Evolutionary conservation across 495 filamentous ascomycete genomes (phyloP).

Genomic region (Penicillium taxi): DNA sequence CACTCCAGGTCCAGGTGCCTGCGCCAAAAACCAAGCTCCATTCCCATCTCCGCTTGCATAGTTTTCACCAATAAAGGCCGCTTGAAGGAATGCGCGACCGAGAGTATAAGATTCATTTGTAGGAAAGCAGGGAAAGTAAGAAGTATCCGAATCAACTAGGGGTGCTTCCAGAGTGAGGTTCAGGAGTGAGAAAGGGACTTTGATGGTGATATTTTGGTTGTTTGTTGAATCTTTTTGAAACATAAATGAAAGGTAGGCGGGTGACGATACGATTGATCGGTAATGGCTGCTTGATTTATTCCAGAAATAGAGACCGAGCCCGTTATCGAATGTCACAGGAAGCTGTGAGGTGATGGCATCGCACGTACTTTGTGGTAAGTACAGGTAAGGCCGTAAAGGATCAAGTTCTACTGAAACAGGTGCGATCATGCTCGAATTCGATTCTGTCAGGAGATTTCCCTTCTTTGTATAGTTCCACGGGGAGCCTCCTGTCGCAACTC

Average conservation of each 20-base stretch:
- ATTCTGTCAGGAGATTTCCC: constrained; percentile 26
- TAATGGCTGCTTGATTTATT: constrained; percentile 35
- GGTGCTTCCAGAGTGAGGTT: constrained; percentile 43
- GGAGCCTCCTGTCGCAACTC: constrained; percentile 30
- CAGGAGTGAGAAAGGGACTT: constrained; percentile 46
- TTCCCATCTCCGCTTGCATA: constrained; percentile 34
- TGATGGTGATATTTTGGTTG: constrained; percentile 37
- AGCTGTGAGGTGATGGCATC: constrained; percentile 35
- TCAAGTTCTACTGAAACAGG: constrained; percentile 22
- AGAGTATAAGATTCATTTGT: constrained; percentile 23
- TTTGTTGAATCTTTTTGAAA: constrained; percentile 24
- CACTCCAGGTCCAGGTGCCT: constrained; percentile 39
- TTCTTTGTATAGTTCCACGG: constrained; percentile 30
- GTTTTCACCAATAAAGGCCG: constrained; percentile 40
- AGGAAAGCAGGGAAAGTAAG: constrained; percentile 46
- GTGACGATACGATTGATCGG: constrained; percentile 34
- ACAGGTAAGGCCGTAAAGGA: constrained; percentile 38
- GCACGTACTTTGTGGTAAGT: constrained; percentile 41
- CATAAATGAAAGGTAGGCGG: constrained; percentile 41
- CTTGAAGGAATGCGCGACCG: constrained; percentile 50
- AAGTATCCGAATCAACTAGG: constrained; percentile 28
- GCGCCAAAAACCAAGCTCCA: constrained; percentile 37
- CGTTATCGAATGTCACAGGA: constrained; percentile 34
- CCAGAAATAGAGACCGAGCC: constrained; percentile 43
- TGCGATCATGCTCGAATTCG: background rate